These are phyloP conservation scores for Beverwykella pulmonaria DNA, from an alignment of 495 filamentous ascomycete genomes.

Conservation along the genomic window DNA sequence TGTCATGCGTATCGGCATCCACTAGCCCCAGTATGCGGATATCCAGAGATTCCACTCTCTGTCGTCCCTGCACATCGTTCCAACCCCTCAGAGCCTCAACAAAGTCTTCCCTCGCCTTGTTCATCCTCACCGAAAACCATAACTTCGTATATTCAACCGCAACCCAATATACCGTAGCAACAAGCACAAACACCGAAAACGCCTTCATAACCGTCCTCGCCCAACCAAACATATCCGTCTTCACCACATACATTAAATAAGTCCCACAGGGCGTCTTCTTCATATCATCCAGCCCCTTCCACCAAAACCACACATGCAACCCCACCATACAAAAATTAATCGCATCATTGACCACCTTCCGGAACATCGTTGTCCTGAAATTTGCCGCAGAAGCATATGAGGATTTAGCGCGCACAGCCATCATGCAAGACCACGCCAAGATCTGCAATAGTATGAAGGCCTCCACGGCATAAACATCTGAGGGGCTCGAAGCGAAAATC, in stretches of 20 bases:
- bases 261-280: neutral
- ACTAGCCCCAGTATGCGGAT: too few relatives aligned
- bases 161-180: neutral
- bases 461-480: constrained; percentile 31
- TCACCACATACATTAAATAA: neutral
- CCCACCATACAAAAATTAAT: neutral
- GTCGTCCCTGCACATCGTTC: neutral
- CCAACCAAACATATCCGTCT: constrained; percentile 6
- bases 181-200: neutral
- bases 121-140: neutral
- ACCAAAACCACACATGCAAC: constrained; percentile 13
- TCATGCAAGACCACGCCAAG: constrained; percentile 17
- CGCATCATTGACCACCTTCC: neutral
- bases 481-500: constrained; percentile 31
- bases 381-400: neutral
- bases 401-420: constrained; percentile 23
- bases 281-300: neutral
- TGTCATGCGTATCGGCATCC: neutral
- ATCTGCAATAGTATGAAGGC: constrained; percentile 40
- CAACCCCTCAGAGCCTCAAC: neutral
- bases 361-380: neutral
- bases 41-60: too few relatives aligned
- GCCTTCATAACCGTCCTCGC: neutral
- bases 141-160: neutral
- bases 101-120: neutral